phyloP scores from a whole-genome alignment of 176 grass and related monocot species.

The Juncus inflexus region DNA sequence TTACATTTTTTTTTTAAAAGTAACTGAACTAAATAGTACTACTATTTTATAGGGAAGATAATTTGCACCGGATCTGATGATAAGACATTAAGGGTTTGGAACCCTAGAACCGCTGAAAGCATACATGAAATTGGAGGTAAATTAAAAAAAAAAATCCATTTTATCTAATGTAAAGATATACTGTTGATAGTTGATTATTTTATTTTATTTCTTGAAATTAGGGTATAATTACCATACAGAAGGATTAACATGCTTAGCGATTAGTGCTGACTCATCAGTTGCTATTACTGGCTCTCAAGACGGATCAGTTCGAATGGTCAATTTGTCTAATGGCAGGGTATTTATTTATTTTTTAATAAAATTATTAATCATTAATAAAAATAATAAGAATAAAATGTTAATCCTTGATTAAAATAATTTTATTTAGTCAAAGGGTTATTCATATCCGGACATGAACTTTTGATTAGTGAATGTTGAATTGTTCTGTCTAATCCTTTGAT shows the following conservation, averaged over 20 bases:
- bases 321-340: constrained; percentile 66
- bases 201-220: constrained; percentile 22
- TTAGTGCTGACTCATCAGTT: constrained; percentile 62
- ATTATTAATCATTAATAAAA: background rate
- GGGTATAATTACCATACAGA: constrained; percentile 79
- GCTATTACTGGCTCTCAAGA: constrained; percentile 73
- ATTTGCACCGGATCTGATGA: constrained; percentile 88
- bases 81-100: constrained; percentile 88
- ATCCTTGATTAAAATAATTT: background rate
- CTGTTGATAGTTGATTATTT: constrained; percentile 3
- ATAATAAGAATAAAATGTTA: background rate
- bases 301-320: constrained; percentile 74
- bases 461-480: too few relatives aligned
- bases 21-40: background rate
- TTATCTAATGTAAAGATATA: background rate
- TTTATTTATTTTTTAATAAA: constrained; percentile 4
- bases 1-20: too few relatives aligned
- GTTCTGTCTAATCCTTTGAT: too few relatives aligned
- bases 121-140: constrained; percentile 74
- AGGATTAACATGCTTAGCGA: constrained; percentile 78
- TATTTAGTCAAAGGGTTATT: background rate
- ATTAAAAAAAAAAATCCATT: constrained; percentile 1
- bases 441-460: too few relatives aligned
- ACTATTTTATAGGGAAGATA: constrained; percentile 60
- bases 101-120: constrained; percentile 56